Conservation (phyloP, 345 rosid species). For the Mallotus nudiflorus region DNA sequence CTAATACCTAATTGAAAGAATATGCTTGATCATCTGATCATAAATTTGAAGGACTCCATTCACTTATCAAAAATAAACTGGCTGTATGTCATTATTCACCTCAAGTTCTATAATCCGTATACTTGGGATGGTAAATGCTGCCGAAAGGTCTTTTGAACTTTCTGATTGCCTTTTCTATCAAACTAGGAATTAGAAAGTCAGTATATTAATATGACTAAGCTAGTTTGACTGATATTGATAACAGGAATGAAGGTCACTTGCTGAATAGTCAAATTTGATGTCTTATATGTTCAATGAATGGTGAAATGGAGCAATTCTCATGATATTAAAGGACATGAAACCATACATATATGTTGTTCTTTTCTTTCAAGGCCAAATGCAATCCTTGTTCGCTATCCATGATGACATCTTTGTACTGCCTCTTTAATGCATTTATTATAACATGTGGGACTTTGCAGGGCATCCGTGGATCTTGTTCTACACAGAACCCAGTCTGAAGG, state of each 20-base stretch:
- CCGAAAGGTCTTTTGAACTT: not conserved
- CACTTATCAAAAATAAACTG: not conserved
- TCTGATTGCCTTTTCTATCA: not conserved
- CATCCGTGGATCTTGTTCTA: slow-evolving; percentile 22
- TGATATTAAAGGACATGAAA: not conserved
- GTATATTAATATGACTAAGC: not conserved
- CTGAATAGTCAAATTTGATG: not conserved
- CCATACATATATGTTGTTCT: not conserved
- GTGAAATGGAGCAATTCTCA: not conserved
- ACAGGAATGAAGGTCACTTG: not conserved
- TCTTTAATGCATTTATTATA: not conserved
- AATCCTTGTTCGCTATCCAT: not conserved
- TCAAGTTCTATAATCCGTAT: not conserved
- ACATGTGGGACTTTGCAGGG: slow-evolving; percentile 7
- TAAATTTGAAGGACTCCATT: not conserved
- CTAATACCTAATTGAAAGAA: not conserved
- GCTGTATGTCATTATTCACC: slow-evolving; percentile 4
- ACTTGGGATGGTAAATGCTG: not conserved
- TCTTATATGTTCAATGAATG: too few species aligned
- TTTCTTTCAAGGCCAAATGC: not conserved
- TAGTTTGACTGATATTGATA: not conserved
- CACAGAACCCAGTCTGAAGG: slow-evolving; percentile 11
- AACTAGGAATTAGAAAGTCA: not conserved
- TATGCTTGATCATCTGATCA: not conserved
- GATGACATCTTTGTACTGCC: not conserved